These are phyloP conservation scores for Thielaviopsis punctulata DNA, from an alignment of 2,329 filamentous ascomycete genomes.

Conservation along the genomic window DNA sequence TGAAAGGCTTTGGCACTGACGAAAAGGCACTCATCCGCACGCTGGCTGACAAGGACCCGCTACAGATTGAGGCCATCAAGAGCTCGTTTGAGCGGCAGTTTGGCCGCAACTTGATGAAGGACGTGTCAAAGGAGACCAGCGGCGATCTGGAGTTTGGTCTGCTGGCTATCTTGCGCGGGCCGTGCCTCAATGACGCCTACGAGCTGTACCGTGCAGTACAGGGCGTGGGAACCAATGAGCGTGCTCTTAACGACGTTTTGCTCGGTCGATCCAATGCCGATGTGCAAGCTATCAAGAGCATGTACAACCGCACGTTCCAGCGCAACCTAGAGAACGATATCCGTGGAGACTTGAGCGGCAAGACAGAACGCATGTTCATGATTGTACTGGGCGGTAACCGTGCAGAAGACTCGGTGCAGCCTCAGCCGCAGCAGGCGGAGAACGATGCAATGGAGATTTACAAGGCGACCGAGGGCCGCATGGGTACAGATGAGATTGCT, in stretches of 20 bases:
- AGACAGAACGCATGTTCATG: conserved; percentile 72
- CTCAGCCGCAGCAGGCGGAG: conserved; percentile 57
- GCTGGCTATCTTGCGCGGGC: conserved; percentile 59
- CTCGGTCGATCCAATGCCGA: conserved; percentile 75
- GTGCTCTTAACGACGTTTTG: conserved; percentile 69
- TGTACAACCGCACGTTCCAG: conserved; percentile 52
- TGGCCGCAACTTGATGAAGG: conserved; percentile 51
- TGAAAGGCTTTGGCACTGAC: conserved; percentile 89
- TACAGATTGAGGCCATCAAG: conserved; percentile 55
- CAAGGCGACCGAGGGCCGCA: conserved; percentile 54
- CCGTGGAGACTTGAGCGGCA: conserved; percentile 63
- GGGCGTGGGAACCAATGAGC: conserved; percentile 74
- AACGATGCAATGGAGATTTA: conserved; percentile 63
- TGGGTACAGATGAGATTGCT: conserved; percentile 56
- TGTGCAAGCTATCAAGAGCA: conserved; percentile 65
- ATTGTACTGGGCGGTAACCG: conserved; percentile 61
- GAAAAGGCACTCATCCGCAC: conserved; percentile 58
- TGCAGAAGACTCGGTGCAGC: conserved; percentile 59
- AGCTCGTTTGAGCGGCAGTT: conserved; percentile 47
- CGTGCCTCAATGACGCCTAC: conserved; percentile 58
- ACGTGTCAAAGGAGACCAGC: conserved; percentile 62
- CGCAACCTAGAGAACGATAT: conserved; percentile 55
- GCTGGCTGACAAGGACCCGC: conserved; percentile 56
- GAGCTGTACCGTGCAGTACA: conserved; percentile 54
- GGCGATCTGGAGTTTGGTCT: conserved; percentile 60